Base-by-base conservation (phyloP, 331 rosid species). In the Quercus tomentella region DNA sequence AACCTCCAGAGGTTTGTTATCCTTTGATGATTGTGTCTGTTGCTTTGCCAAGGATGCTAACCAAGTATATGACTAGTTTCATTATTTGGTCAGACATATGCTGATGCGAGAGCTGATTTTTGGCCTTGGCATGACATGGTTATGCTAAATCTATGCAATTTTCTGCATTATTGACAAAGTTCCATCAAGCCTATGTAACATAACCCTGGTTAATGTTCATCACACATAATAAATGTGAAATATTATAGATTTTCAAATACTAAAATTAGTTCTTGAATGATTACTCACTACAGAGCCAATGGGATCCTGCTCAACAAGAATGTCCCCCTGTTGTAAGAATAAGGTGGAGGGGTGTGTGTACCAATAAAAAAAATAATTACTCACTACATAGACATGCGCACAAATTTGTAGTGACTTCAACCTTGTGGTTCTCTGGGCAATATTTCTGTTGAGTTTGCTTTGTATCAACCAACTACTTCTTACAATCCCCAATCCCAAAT, bases 1-100 rank as follows among this genome's bases (percentile, higher is more conserved):
- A 93, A 77, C 99, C 99, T 80, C 93, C 94, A 9, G 99, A 96
- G 99, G 99, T 91, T 61, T 80, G 91, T 83, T 58, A 12, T 60
- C 73, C 21, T 84, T 74, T 51, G 62, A 18, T 69, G 52, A 41
- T 12, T 51, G 45, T 73, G 51, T 5, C 69, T 62, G 12, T 43
- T 21, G 16, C 63, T 57, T 21, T 52, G 17, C 6, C 6, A 35
- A 26, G 68, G 54, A 68, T 43, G 80, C 56, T 4, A 2, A 26
- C 21, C 70, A 70, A 23, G 18, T 17, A 58, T 22, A 58, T 55
- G 10, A 41, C n/a, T n/a, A 21, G 55, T 51, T 35, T 56, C 76
- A 63, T 61, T 49, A 63, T 58, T 79, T 56, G 58, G 57, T 37
- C 41, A 28, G 21, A 77, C 69, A 33, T 26, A 6, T 41, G 43